Evolutionary conservation across 768 basidiomycete species (phyloP).

Genomic region (Auriscalpium microsporum): DNA sequence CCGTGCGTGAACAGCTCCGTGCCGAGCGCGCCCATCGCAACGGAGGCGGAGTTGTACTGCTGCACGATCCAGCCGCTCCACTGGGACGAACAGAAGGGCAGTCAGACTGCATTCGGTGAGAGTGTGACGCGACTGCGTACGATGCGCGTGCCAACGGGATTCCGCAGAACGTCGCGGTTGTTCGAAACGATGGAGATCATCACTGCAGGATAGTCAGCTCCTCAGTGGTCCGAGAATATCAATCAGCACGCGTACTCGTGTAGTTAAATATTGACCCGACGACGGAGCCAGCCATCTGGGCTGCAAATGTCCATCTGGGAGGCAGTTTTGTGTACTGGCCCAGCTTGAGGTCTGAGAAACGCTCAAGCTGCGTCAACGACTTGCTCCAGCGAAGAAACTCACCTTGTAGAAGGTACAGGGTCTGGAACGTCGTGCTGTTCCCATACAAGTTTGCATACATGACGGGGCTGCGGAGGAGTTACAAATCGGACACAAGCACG

Average conservation of each 20-base stretch:
- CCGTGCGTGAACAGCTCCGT: constrained; percentile 43
- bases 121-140: constrained; percentile 18
- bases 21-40: constrained; percentile 48
- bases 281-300: constrained; percentile 43
- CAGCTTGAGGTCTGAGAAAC: constrained; percentile 9
- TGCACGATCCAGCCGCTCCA: constrained; percentile 50
- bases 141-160: constrained; percentile 41
- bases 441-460: constrained; percentile 53
- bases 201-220: constrained; percentile 23
- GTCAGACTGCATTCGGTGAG: background rate
- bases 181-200: constrained; percentile 39
- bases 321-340: constrained; percentile 50
- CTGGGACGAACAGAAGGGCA: constrained; percentile 13
- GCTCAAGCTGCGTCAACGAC: background rate
- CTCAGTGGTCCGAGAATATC: background rate
- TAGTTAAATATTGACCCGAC: constrained; percentile 45
- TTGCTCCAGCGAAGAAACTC: background rate
- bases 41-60: constrained; percentile 42
- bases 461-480: constrained; percentile 28
- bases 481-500: background rate
- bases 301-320: constrained; percentile 38
- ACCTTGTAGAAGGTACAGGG: constrained; percentile 44
- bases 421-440: constrained; percentile 44
- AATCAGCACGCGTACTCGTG: constrained; percentile 27
- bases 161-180: constrained; percentile 37